phyloP scores from a whole-genome alignment of 352 stramenopile genomes.

The Globisporangium spiculum region DNA sequence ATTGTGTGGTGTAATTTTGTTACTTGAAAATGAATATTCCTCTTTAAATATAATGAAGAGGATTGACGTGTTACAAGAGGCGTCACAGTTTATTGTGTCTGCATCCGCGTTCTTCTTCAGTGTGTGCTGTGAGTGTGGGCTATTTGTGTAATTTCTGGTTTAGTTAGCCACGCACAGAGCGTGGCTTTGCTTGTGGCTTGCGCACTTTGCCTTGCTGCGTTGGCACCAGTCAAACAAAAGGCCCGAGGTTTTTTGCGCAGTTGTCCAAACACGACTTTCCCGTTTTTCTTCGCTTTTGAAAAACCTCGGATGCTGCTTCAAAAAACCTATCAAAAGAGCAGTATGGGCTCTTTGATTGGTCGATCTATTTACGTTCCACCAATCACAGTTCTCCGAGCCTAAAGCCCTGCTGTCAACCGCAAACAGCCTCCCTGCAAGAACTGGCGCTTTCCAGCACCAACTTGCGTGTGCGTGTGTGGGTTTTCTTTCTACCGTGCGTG shows the following conservation, averaged over 20 bases:
- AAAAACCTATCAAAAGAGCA: slow-evolving; percentile 25
- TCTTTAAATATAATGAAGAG: no score
- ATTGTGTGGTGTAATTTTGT: no score
- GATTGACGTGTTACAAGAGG: no score
- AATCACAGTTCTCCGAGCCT: slow-evolving; percentile 31
- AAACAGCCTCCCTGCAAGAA: slow-evolving; percentile 23
- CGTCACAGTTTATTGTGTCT: no score
- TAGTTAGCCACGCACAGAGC: no score
- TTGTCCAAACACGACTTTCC: slow-evolving; percentile 8
- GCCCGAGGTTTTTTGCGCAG: slow-evolving; percentile 14
- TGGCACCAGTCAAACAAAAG: slow-evolving; percentile 2
- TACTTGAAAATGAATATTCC: no score
- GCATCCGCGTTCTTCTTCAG: no score
- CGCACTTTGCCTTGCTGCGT: not conserved
- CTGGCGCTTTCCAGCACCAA: slow-evolving; percentile 28
- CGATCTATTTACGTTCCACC: slow-evolving; percentile 21
- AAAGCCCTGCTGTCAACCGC: not conserved
- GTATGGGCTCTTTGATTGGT: slow-evolving; percentile 26
- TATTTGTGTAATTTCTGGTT: no score
- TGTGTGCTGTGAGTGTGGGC: no score
- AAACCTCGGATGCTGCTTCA: no score
- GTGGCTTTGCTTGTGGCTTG: no score
- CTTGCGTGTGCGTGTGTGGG: slow-evolving; percentile 5
- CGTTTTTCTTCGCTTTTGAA: slow-evolving; percentile 11
- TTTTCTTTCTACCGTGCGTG: slow-evolving; percentile 6